Evolutionary conservation across 2,329 filamentous ascomycete genomes (phyloP), one percentile per base, ranked within the genome.

Genomic region (Ophiostoma sp.): DNA sequence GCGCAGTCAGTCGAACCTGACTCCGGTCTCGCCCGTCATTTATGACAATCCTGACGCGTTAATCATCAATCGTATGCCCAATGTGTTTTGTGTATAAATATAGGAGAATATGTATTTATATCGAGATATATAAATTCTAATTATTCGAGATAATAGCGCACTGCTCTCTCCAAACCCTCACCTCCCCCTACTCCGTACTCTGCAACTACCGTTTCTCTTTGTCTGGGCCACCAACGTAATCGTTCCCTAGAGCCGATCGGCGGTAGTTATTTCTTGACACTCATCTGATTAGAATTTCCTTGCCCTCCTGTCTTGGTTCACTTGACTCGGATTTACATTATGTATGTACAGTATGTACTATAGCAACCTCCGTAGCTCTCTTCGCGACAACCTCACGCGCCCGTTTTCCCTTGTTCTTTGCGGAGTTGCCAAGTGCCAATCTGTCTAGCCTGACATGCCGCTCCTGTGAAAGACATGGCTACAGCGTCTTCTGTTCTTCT

Each of bases 361-460:
- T n/a, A n/a, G n/a, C n/a, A n/a, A n/a, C n/a, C n/a, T n/a, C n/a
- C n/a, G n/a, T n/a, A n/a, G n/a, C n/a, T n/a, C 23, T 57, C n/a
- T n/a, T 57, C 52, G 52, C 52, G 39, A 13, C 39, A 41, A 41
- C 39, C 39, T 11, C 39, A 41, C 39, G 39, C 39, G 39, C 39
- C 39, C 39, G 39, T 41, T 41, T 15, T 15, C 44, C 17, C 52
- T 57, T 57, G 52, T 8, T n/a, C 52, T 57, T 36, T 64, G 60
- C 60, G 60, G 60, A 64, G 60, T 3, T 64, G 60, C 60, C 60
- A 64, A 64, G 60, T 60, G 31, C 54, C 48, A 48, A 48, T 48
- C 20, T 48, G 44, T 27, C 27, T 57, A n/a, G 52, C n/a, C 52
- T 57, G 70, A 62, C 67, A 69, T 67, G 36, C 57, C 48, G 67